phyloP scores from a whole-genome alignment of 2,329 filamentous ascomycete species.

The Orbilia javanica region DNA sequence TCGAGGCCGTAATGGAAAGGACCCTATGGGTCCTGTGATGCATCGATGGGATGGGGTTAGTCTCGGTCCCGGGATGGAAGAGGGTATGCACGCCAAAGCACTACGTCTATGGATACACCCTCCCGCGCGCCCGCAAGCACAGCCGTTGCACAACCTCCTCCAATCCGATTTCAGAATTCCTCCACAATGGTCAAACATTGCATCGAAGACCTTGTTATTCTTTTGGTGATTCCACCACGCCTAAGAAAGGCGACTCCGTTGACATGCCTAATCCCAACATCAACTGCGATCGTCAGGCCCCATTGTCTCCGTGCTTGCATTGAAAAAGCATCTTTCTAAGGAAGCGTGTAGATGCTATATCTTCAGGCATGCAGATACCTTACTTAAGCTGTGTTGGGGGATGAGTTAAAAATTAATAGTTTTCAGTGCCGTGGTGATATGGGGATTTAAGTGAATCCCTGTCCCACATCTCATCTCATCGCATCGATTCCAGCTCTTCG shows the following conservation, averaged over 20 bases:
- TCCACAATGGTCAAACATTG: constrained; percentile 14
- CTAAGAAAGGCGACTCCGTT: background rate
- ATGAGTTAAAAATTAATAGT: no score
- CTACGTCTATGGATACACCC: background rate
- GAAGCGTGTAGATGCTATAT: no score
- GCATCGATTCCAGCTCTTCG: background rate
- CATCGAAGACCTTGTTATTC: background rate
- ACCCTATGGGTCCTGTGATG: background rate
- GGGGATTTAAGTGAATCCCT: background rate
- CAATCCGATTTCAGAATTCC: background rate
- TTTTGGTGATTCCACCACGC: background rate
- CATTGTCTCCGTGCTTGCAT: background rate
- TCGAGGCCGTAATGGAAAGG: background rate
- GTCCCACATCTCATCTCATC: background rate
- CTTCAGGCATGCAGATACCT: background rate
- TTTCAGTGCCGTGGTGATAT: background rate
- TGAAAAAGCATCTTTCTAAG: background rate
- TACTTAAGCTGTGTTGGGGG: no score
- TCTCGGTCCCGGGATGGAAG: no score
- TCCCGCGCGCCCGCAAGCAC: background rate
- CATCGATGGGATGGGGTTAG: constrained; percentile 1
- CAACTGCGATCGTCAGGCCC: background rate
- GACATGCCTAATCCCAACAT: constrained; percentile 4
- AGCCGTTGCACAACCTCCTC: background rate
- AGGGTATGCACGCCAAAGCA: constrained; percentile 1